These are phyloP conservation scores for Monosporozyma aerobia DNA, from an alignment of 805 yeast genomes.

Conservation along the genomic window DNA sequence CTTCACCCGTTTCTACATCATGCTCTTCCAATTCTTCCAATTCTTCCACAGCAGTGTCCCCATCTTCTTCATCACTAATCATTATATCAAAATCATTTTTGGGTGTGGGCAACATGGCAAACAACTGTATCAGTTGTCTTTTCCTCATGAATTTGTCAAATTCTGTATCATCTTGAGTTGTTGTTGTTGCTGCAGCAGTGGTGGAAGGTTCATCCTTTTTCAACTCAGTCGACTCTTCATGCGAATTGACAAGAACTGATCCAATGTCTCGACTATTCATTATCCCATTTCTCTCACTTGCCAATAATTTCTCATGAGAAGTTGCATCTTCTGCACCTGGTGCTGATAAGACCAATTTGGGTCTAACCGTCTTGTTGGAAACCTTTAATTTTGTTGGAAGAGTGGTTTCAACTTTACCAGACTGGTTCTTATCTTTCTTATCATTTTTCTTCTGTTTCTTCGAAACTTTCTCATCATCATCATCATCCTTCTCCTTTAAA, in stretches of 20 bases:
- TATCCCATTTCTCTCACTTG: slow-evolving; percentile 24
- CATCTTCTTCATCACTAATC: slow-evolving; percentile 30
- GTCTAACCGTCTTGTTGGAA: neutral
- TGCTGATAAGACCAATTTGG: slow-evolving; percentile 27
- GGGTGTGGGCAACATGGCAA: slow-evolving; percentile 34
- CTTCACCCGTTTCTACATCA: slow-evolving; percentile 8
- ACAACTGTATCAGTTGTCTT: slow-evolving; percentile 13
- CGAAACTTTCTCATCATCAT: slow-evolving; percentile 11
- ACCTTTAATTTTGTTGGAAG: neutral
- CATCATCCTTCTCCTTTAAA: slow-evolving; percentile 22
- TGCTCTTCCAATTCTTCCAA: neutral
- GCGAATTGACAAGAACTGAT: neutral
- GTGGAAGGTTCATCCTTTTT: neutral
- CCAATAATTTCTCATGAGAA: slow-evolving; percentile 3
- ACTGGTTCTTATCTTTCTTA: slow-evolving; percentile 8
- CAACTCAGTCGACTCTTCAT: neutral
- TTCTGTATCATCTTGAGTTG: neutral
- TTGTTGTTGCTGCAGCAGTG: neutral
- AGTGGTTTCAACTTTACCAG: neutral
- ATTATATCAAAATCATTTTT: slow-evolving; percentile 40
- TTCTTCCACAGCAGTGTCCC: slow-evolving; percentile 18
- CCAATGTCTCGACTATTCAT: slow-evolving; percentile 7
- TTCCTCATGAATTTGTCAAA: slow-evolving; percentile 7
- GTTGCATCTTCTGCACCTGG: slow-evolving; percentile 27
- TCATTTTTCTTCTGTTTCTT: neutral